These are phyloP conservation scores for Microthlaspi erraticum DNA, from an alignment of 345 rosid genomes.

Conservation along the genomic window DNA sequence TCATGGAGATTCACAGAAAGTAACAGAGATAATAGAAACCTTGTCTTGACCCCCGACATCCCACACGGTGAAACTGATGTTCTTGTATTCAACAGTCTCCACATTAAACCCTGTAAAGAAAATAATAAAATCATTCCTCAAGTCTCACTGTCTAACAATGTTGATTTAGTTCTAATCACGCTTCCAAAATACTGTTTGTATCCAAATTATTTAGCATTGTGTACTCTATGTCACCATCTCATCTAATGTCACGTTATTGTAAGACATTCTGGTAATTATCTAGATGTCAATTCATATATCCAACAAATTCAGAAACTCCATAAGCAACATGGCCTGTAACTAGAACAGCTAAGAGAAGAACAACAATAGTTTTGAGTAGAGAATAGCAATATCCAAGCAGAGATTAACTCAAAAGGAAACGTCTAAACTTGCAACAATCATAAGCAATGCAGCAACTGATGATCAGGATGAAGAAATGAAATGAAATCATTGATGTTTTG, in stretches of 20 bases:
- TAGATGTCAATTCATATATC: neutral
- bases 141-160: constrained; percentile 10
- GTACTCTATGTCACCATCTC: neutral
- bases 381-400: neutral
- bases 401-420: neutral
- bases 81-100: constrained; percentile 87
- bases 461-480: neutral
- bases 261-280: neutral
- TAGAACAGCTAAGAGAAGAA: neutral
- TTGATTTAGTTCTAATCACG: neutral
- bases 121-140: neutral
- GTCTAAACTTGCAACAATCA: neutral
- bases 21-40: constrained; percentile 48
- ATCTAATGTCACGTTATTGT: neutral
- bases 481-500: neutral
- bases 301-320: constrained; percentile 21
- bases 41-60: constrained; percentile 96
- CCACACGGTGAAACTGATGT: constrained; percentile 95
- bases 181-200: neutral
- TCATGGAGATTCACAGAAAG: constrained; percentile 15
- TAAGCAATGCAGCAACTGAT: constrained; percentile 11
- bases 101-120: constrained; percentile 73
- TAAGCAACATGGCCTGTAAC: neutral
- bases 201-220: neutral
- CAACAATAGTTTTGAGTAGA: neutral